Evolutionary conservation across 441 rosid species (phyloP), one percentile per base, ranked within the genome.

Genomic region (Populus hybrid): DNA sequence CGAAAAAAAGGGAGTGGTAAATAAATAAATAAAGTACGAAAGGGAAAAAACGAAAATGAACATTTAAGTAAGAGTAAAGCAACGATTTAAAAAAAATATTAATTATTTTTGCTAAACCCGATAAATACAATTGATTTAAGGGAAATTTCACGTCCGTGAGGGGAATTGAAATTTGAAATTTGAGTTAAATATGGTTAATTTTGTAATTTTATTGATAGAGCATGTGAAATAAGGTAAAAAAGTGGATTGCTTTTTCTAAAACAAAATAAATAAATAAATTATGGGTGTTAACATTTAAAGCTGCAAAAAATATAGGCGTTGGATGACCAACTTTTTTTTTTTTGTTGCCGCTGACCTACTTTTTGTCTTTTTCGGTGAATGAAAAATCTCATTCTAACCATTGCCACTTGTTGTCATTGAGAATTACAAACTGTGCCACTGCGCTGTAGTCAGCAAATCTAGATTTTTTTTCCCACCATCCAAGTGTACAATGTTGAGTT

Each of bases 101-200:
- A 63, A 66, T 78, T 80, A 76, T 82, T 80, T 76, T 87, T 79
- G 86, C 82, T 84, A 84, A 86, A 77, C 84, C 90, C 91, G 82
- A 87, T 85, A 85, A 81, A 83, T 87, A 72, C 77, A 86, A 61
- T 86, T 83, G 81, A 86, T 89, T 91, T 90, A 75, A 91, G 86
- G 80, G 78, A 74, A 76, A 28, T 82, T 92, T 92, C 83, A 86
- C 87, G 93, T 92, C 94, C 94, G 97, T 86, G 78, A 83, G 77
- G 86, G 76, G 74, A 81, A 77, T 77, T 82, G 79, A 74, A 84
- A n/a, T 82, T 82, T 79, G 78, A 79, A 86, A 81, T 73, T 84
- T 74, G 70, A 76, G 77, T 76, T 64, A 64, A 65, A 16, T 26
- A 59, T 78, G 87, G 87, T 16, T 71, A 66, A 38, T 59, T 76